A percentile compares a stretch with the other conserved stretches of the same genome.
phyloP scores from a whole-genome alignment of 2,329 filamentous ascomycete species.

The Aureobasidium pullulans region DNA sequence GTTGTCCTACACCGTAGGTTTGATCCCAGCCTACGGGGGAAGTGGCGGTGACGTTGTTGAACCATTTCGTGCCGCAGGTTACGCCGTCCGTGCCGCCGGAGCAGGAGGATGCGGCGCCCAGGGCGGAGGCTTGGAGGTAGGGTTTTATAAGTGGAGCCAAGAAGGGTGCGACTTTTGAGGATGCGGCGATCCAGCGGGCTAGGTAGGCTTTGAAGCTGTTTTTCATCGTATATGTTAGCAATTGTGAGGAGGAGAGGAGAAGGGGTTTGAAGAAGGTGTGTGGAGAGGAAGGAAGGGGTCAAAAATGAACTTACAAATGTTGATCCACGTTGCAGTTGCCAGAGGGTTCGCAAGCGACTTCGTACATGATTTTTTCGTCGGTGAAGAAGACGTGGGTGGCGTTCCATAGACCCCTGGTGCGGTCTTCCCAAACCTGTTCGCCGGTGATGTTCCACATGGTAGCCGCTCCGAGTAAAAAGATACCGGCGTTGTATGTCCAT shows the following conservation, averaged over 20 bases:
- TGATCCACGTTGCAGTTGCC: constrained; percentile 61
- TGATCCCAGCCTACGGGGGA: constrained; percentile 30
- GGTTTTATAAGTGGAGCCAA: constrained; percentile 29
- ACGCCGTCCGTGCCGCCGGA: constrained; percentile 32
- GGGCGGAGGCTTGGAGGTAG: constrained; percentile 34
- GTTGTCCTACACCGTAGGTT: constrained; percentile 36
- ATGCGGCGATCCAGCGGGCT: constrained; percentile 51
- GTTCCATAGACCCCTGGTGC: constrained; percentile 50
- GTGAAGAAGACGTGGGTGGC: constrained; percentile 49
- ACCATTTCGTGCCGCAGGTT: constrained; percentile 38
- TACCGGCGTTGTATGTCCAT: constrained; percentile 44
- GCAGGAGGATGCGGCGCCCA: constrained; percentile 38
- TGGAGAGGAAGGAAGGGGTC: not conserved
- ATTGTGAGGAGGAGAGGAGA: constrained; percentile 45
- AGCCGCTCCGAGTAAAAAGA: constrained; percentile 49
- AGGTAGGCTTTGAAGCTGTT: constrained; percentile 45
- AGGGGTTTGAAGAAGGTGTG: not conserved
- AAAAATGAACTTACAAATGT: constrained; percentile 25
- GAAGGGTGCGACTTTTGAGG: constrained; percentile 37
- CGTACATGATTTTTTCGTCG: constrained; percentile 51
- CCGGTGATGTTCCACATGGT: constrained; percentile 51
- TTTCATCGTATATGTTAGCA: not conserved
- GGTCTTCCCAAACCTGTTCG: constrained; percentile 22
- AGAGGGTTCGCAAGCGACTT: constrained; percentile 55
- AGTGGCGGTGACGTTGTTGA: constrained; percentile 18